Evolutionary conservation across 768 basidiomycete genomes (phyloP).

Genomic region (Suillus luteus): DNA sequence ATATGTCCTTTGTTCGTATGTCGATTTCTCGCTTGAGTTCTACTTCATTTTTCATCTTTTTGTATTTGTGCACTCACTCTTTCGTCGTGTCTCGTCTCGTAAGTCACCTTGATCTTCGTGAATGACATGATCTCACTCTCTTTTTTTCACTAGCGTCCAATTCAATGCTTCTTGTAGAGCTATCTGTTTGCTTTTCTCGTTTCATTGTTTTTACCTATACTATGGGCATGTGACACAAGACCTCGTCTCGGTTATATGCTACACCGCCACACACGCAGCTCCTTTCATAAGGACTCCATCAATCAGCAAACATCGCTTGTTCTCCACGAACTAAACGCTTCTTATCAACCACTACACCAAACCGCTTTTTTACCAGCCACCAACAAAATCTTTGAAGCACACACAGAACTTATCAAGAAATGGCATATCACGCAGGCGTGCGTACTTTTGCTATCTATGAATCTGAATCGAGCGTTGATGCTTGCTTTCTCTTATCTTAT

Average conservation of each 20-base stretch:
- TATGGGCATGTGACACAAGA: conserved; percentile 1
- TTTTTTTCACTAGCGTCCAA: background rate
- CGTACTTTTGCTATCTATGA: background rate
- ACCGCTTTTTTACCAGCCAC: background rate
- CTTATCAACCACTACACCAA: background rate
- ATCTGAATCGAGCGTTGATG: conserved; percentile 6
- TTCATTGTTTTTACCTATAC: conserved; percentile 1
- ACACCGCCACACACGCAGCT: background rate
- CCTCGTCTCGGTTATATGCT: too few relatives aligned
- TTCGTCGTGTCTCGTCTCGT: background rate
- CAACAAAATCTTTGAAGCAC: background rate
- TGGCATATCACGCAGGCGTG: conserved; percentile 8
- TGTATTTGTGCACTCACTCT: background rate
- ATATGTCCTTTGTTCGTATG: background rate
- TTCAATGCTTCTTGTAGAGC: conserved; percentile 8
- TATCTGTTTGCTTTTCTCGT: conserved; percentile 10
- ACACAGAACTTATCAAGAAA: background rate
- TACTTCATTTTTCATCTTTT: background rate
- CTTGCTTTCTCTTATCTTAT: background rate
- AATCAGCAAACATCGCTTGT: background rate
- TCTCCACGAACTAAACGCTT: background rate
- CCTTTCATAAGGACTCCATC: background rate
- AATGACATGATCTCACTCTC: background rate
- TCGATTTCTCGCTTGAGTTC: background rate
- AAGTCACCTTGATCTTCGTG: background rate